Evolutionary conservation across 2,329 filamentous ascomycete species (phyloP), one percentile per base, ranked within the genome.

Genomic region (Aureobasidium sp.): DNA sequence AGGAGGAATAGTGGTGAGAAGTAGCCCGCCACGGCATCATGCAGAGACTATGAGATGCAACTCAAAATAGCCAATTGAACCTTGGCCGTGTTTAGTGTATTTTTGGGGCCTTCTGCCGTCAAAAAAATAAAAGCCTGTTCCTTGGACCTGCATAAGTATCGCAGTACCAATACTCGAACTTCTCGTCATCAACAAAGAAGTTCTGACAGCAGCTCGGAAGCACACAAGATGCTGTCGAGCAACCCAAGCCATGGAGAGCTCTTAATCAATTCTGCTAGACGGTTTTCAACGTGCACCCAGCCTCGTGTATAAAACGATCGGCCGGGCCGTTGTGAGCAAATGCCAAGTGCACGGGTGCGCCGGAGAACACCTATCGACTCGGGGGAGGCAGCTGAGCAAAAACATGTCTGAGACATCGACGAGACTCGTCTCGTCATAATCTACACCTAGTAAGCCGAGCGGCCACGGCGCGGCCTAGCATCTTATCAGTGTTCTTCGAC

Each of bases 41-140:
- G 57, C 54, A 59, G 19, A 59, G 44, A 59, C 54, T 60, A 60
- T 42, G 35, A 50, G 54, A 60, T 60, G 44, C 57, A 60, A 50
- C 57, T 60, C 45, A 50, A 60, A 60, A 60, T 60, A 60, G 57
- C 27, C 31, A 33, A 37, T 22, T 33, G 3, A 39, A 47, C 42
- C 57, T 60, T 60, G 57, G 57, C 44, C 42, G 19, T 22, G 45
- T 35, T 35, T 49, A 42, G 44, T 60, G 54, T 39, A 48, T 37
- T 47, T 48, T 48, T 29, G 24, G 45, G 42, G 11, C 29, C 17
- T 33, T 33, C 37, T 12, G 35, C 29, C 53, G 37, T 24, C 31
- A 33, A 35, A 11, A 29, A 60, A 31, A 31, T 17, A 11, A 45
- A 60, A 60, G 33, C 29, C 19, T 50, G 57, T 60, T 60, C 54